Evolutionary conservation across 441 rosid genomes (phyloP).

Genomic region (Populus trichocarpa): DNA sequence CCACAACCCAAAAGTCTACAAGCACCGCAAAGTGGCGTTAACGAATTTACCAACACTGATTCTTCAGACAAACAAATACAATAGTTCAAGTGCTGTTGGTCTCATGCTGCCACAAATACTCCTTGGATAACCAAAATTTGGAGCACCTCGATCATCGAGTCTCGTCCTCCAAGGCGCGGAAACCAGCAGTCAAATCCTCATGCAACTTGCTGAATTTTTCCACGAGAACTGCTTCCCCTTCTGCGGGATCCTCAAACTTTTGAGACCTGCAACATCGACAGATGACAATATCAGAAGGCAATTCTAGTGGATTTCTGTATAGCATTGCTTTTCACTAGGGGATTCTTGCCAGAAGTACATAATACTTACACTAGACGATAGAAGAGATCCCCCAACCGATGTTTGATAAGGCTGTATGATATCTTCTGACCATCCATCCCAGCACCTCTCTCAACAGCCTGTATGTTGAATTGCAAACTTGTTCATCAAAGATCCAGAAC

Average conservation of each 20-base stretch:
- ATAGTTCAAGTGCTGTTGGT: neutral
- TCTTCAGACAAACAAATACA: constrained; percentile 3
- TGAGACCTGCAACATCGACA: constrained; percentile 64
- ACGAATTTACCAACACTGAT: constrained; percentile 17
- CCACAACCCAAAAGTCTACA: neutral
- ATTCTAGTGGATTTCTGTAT: no score
- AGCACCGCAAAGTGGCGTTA: neutral
- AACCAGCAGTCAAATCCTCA: constrained; percentile 92
- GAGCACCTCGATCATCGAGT: constrained; percentile 50
- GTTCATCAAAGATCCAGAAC: neutral
- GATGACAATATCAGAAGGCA: neutral
- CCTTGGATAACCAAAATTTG: constrained; percentile 10
- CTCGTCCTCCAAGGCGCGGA: constrained; percentile 97
- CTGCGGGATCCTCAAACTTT: constrained; percentile 99
- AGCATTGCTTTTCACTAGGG: neutral
- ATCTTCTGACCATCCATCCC: constrained; percentile 99
- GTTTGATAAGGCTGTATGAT: constrained; percentile 84
- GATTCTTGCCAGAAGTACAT: neutral
- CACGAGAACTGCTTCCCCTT: constrained; percentile 88
- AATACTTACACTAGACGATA: constrained; percentile 87
- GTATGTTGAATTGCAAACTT: constrained; percentile 11
- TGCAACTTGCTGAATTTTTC: constrained; percentile 80
- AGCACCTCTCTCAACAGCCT: constrained; percentile 98
- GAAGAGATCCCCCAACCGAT: constrained; percentile 95
- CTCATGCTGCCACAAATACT: constrained; percentile 8